Base-by-base conservation (phyloP, 2,329 filamentous ascomycete genomes). In the Thielaviopsis cerberus region DNA sequence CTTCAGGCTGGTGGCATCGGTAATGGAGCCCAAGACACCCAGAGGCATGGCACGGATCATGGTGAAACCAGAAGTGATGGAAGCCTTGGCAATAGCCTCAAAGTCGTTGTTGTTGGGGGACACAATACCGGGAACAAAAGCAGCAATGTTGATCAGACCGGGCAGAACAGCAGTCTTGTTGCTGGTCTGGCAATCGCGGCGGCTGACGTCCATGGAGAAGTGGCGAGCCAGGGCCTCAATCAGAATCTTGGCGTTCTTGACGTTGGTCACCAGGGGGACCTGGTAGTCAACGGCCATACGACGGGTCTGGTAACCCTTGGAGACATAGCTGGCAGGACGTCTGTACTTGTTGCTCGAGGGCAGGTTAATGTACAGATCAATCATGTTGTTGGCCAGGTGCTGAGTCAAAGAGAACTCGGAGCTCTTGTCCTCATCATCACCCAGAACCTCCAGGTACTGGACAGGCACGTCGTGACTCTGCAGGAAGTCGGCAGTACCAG, bases 301-400 rank as follows among this genome's bases (percentile, higher is more conserved):
- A 69, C 92, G 83, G 58, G 92, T 97, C 67, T 87, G 85, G 74
- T 98, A 98, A 61, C 92, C 92, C 74, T 92, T 92, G 72, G 87
- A 94, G 85, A 98, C 94, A 73, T 97, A 98, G 76, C 89, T 98
- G 66, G 92, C 92, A 30, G 92, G 92, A 64, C 92, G 83, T 65
- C 92, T 82, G 78, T 94, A 98, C 70, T 90, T 87, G 76, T 98
- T 98, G 80, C 81, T 95, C 13, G 92, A 97, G n/a, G 92, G 92
- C 71, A 98, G 72, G 72, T 98, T 98, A 82, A 98, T 96, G 75
- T 98, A 98, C 61, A 98, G 75, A 70, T 97, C 91, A 66, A 98
- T 98, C 70, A 92, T 83, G 74, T 97, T 97, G 74, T 95, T 97
- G 60, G 91, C 86, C 72, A 98, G 75, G 74, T 96, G 91, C 73